Conservation (phyloP, 2,329 filamentous ascomycete species). For the Neofusicoccum ribis region DNA sequence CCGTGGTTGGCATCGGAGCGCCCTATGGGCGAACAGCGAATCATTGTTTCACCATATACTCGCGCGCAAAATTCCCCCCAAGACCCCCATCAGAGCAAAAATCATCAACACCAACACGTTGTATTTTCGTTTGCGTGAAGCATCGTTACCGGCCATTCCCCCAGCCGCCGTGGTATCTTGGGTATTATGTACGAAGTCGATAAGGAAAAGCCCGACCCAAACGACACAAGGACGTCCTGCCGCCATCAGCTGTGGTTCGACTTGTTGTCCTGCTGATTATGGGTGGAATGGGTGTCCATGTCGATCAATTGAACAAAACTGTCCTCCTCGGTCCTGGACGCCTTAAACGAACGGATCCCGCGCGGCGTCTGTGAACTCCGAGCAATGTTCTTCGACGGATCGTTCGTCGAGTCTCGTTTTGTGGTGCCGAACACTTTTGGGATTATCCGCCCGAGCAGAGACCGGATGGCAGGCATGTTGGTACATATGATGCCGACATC, state of each 20-base stretch:
- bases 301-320: background rate
- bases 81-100: too few species aligned
- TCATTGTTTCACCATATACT: too few species aligned
- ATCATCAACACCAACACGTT: too few species aligned
- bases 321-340: background rate
- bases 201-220: background rate
- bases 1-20: too few species aligned
- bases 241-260: background rate
- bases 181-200: background rate
- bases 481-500: background rate
- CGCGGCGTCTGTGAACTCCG: background rate
- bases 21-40: too few species aligned
- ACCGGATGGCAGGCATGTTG: background rate
- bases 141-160: too few species aligned
- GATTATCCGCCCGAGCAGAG: background rate
- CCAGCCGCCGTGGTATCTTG: background rate
- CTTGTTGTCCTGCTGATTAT: background rate
- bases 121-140: too few species aligned
- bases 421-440: background rate
- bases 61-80: too few species aligned
- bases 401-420: background rate
- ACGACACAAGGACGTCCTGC: background rate
- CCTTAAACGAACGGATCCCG: background rate
- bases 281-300: background rate
- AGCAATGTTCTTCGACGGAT: background rate